These are phyloP conservation scores for Botrytis byssoidea DNA, from an alignment of 2,329 filamentous ascomycete genomes.

Conservation along the genomic window DNA sequence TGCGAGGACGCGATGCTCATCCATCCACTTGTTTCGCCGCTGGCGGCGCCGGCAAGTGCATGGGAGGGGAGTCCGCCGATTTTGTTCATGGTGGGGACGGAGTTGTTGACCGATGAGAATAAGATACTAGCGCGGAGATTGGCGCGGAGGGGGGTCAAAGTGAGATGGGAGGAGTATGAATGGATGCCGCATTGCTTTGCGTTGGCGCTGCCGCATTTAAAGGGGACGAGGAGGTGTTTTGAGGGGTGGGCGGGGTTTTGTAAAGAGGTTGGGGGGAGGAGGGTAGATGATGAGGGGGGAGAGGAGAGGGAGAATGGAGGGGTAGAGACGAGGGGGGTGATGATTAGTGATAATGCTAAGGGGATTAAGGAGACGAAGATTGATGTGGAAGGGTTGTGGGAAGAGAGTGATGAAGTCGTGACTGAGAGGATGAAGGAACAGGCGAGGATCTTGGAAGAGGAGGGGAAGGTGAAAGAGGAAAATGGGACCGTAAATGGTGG, in stretches of 20 bases:
- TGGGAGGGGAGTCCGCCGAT: slow-evolving; percentile 66
- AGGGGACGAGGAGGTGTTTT: slow-evolving; percentile 52
- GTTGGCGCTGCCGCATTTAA: slow-evolving; percentile 50
- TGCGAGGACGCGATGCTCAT: slow-evolving; percentile 51
- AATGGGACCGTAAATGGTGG: slow-evolving; percentile 29
- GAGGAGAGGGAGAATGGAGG: background rate
- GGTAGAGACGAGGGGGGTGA: slow-evolving; percentile 44
- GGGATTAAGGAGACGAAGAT: slow-evolving; percentile 50
- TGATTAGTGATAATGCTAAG: slow-evolving; percentile 52
- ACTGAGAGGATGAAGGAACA: slow-evolving; percentile 41
- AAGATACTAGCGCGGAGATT: slow-evolving; percentile 58
- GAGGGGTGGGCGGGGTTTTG: slow-evolving; percentile 58
- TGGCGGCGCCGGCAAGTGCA: slow-evolving; percentile 47
- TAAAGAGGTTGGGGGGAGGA: slow-evolving; percentile 38
- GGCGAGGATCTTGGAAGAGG: slow-evolving; percentile 24
- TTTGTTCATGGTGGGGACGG: slow-evolving; percentile 68
- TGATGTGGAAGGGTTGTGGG: slow-evolving; percentile 45
- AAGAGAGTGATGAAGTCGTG: slow-evolving; percentile 47
- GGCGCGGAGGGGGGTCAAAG: slow-evolving; percentile 53
- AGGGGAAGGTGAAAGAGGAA: background rate
- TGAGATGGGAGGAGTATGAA: slow-evolving; percentile 71
- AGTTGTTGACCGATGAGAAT: slow-evolving; percentile 68
- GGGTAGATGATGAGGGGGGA: background rate
- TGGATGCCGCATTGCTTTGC: slow-evolving; percentile 79
- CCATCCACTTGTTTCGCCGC: slow-evolving; percentile 68